These are phyloP conservation scores for Cystobasidium tubakii DNA, from an alignment of 768 basidiomycete genomes.

Conservation along the genomic window DNA sequence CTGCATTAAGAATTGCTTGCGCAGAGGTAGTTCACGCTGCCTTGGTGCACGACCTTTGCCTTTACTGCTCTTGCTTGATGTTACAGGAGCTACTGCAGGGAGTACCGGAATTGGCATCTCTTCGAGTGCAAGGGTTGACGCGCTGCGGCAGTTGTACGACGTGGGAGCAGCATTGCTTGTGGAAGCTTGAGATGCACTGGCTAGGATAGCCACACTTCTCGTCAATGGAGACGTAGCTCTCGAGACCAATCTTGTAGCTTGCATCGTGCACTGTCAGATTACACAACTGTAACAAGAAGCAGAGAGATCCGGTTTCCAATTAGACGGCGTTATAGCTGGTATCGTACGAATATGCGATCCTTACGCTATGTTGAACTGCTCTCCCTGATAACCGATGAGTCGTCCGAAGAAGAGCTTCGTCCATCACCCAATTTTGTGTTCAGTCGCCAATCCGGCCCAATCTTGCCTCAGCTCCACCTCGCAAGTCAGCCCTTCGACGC, in stretches of 20 bases:
- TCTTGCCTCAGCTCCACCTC: slow-evolving; percentile 12
- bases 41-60: slow-evolving; percentile 13
- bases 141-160: neutral
- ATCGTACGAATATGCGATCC: too few species aligned
- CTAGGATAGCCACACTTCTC: neutral
- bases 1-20: slow-evolving; percentile 29
- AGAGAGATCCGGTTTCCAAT: too few species aligned
- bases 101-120: neutral
- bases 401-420: neutral
- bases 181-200: neutral
- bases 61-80: neutral
- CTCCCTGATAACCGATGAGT: neutral
- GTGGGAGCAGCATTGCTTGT: neutral
- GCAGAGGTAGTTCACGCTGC: slow-evolving; percentile 13
- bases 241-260: neutral
- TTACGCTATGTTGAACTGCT: too few species aligned
- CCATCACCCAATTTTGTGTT: neutral
- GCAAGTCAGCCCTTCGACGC: neutral
- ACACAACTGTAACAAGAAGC: too few species aligned
- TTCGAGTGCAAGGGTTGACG: neutral
- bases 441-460: neutral
- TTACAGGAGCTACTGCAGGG: neutral
- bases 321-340: too few species aligned
- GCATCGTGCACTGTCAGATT: neutral
- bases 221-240: neutral